Percentiles rank a stretch among this genome's conserved stretches.
phyloP scores from a whole-genome alignment of 176 grass and related monocot genomes.

The Chloris gayana region DNA sequence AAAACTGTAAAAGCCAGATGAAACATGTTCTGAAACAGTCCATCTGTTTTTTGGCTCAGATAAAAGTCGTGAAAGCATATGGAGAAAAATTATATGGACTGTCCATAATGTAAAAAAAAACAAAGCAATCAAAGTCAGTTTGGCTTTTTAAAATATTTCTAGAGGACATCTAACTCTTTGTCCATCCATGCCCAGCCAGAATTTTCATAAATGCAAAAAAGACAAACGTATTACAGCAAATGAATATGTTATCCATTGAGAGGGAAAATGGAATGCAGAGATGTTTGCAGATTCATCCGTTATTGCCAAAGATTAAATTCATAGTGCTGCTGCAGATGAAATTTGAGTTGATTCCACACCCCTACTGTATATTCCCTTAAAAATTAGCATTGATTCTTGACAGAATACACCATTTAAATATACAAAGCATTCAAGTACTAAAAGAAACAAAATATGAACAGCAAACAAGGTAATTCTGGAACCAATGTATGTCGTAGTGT shows the following conservation, averaged over 20 bases:
- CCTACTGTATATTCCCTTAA: too few species aligned
- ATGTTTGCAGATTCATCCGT: neutral
- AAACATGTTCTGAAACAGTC: slow-evolving; percentile 2
- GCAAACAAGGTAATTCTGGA: neutral
- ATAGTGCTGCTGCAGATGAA: slow-evolving; percentile 2
- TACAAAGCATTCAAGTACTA: neutral
- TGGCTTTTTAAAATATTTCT: slow-evolving; percentile 12
- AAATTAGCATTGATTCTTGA: neutral
- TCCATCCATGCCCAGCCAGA: neutral
- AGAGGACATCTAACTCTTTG: slow-evolving; percentile 14
- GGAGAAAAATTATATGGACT: neutral
- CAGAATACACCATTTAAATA: neutral
- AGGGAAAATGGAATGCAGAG: slow-evolving; percentile 7
- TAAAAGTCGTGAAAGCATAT: neutral
- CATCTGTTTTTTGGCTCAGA: slow-evolving; percentile 3
- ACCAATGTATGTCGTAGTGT: neutral
- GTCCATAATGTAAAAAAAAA: slow-evolving; percentile 4
- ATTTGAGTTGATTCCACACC: neutral
- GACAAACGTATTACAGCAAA: neutral
- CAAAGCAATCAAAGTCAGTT: slow-evolving; percentile 19
- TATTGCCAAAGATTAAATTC: slow-evolving; percentile 4
- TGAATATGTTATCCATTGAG: slow-evolving; percentile 2
- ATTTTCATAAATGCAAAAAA: neutral
- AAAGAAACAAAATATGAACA: neutral
- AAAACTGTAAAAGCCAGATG: slow-evolving; percentile 24